These are phyloP conservation scores for Achaetomium macrosporum DNA, from an alignment of 2,329 filamentous ascomycete genomes.

Conservation along the genomic window DNA sequence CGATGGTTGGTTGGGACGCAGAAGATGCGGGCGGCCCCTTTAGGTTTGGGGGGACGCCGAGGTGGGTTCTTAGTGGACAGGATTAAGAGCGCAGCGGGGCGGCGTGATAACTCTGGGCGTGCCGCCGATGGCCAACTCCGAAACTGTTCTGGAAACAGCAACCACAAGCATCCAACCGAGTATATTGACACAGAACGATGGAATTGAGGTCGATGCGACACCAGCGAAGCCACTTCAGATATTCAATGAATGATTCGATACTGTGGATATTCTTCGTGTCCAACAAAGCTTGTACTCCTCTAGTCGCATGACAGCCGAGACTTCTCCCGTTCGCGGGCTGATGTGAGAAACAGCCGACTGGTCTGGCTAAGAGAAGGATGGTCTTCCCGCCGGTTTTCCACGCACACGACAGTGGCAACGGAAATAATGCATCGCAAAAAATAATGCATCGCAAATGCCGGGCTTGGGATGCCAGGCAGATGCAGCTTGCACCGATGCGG, in stretches of 20 bases:
- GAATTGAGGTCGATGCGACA: too few species aligned
- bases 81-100: neutral
- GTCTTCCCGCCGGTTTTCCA: neutral
- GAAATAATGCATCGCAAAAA: neutral
- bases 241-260: too few species aligned
- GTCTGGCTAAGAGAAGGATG: too few species aligned
- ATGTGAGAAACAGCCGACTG: too few species aligned
- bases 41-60: conserved; percentile 15
- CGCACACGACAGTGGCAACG: neutral
- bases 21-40: conserved; percentile 17
- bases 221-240: too few species aligned
- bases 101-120: neutral
- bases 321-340: too few species aligned
- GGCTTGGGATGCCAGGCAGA: neutral
- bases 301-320: too few species aligned
- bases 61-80: conserved; percentile 14
- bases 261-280: too few species aligned
- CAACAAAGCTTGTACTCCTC: too few species aligned
- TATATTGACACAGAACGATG: too few species aligned
- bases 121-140: conserved; percentile 3
- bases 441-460: conserved; percentile 1
- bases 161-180: too few species aligned
- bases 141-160: neutral
- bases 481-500: neutral
- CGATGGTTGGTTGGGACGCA: conserved; percentile 25